phyloP scores from a whole-genome alignment of 192 early-diverging fungal species.

The Mortierella alpina region DNA sequence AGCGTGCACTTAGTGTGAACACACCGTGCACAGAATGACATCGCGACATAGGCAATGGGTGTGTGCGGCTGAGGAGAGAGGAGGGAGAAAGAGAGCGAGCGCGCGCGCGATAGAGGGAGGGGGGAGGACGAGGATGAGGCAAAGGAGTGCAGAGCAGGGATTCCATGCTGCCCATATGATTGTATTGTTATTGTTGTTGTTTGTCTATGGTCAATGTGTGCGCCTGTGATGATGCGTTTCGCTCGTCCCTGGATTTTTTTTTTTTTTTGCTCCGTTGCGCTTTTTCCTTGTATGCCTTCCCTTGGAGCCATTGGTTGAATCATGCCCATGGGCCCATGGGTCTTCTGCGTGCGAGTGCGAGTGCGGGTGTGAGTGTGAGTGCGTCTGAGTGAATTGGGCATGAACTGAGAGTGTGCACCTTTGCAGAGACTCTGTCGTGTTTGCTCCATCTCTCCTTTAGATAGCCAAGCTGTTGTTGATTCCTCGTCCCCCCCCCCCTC shows the following conservation, averaged over 20 bases:
- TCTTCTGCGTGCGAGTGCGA: no score
- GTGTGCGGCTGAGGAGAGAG: not conserved
- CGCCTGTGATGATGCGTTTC: slow-evolving; percentile 12
- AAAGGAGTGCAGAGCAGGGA: not conserved
- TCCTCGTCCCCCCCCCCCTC: not conserved
- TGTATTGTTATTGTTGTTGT: not conserved
- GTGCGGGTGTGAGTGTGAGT: no score
- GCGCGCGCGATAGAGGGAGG: not conserved
- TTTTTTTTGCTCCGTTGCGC: not conserved
- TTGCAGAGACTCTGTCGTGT: no score
- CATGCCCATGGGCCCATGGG: no score
- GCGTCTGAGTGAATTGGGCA: no score
- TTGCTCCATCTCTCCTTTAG: no score
- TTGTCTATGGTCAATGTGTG: not conserved
- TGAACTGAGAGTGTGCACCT: no score
- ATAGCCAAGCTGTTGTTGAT: not conserved
- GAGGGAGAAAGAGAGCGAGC: not conserved
- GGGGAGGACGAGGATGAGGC: not conserved
- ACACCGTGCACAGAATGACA: not conserved
- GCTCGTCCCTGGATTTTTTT: slow-evolving; percentile 10
- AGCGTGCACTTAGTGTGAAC: no score
- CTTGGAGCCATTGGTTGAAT: not conserved
- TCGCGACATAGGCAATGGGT: not conserved
- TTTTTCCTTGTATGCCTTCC: not conserved
- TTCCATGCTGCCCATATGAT: not conserved